Evolutionary conservation across 257 asterid species (phyloP).

Genomic region (Dorcoceras hygrometricum): DNA sequence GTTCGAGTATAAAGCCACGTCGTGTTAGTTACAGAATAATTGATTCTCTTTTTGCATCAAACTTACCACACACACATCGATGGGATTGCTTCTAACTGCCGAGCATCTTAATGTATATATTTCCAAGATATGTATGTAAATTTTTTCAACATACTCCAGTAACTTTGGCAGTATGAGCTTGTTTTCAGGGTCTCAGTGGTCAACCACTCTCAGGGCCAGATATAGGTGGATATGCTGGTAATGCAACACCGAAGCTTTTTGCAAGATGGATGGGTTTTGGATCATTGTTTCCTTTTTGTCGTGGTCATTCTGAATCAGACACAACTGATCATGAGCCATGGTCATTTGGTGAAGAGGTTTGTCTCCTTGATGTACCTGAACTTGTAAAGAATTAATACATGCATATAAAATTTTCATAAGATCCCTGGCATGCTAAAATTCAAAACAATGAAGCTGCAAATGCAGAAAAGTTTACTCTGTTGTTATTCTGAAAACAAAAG

Average conservation of each 20-base stretch:
- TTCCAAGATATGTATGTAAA: not conserved
- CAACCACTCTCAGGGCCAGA: constrained; percentile 97
- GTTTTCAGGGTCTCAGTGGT: constrained; percentile 86
- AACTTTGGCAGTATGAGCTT: constrained; percentile 7
- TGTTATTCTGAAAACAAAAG: not conserved
- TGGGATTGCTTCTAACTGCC: not conserved
- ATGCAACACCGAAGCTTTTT: constrained; percentile 89
- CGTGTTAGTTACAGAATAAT: not conserved
- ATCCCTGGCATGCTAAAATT: not conserved
- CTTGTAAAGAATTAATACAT: not conserved
- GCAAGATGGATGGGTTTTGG: constrained; percentile 99
- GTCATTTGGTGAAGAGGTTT: constrained; percentile 96
- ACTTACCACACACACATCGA: not conserved
- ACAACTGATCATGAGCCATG: constrained; percentile 95
- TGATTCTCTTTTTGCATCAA: not conserved
- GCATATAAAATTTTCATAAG: constrained; percentile 8
- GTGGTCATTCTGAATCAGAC: constrained; percentile 87
- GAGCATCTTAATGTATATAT: not conserved
- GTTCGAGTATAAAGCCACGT: not conserved
- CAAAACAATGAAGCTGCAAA: not conserved
- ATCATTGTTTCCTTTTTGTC: constrained; percentile 90
- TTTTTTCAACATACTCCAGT: not conserved
- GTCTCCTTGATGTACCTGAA: constrained; percentile 21
- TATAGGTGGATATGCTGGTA: constrained; percentile 96
- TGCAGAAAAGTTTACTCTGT: not conserved